Base-by-base conservation (phyloP, 345 rosid genomes). In the Melaleuca quinquenervia region DNA sequence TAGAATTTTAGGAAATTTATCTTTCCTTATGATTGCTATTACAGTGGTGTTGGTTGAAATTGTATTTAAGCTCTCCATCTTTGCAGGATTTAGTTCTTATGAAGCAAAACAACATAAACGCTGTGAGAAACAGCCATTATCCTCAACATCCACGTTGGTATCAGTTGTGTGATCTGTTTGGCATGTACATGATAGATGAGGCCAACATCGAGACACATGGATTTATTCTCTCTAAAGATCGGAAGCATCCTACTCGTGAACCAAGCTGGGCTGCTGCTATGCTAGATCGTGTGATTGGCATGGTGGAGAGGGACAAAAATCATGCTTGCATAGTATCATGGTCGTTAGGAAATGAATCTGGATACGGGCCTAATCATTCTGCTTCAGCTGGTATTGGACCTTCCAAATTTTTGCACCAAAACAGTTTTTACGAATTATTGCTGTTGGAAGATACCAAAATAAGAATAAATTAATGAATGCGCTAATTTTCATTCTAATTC, bases 61-160 rank as follows among this genome's bases (percentile, higher is more conserved):
- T 87, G 75, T 58, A 60, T 83, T n/a, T 32, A 49, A 52, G 54
- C 88, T 83, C 83, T 86, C 56, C 55, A 16, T 48, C 55, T 84
- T 91, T 84, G 52, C 92, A 97, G 99, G 99, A 97, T 92, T 92
- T 97, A 90, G 94, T 95, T 88, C 84, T 94, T 87, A 97, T 97
- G 99, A 97, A 96, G 93, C 94, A 97, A 92, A 90, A 92, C 88
- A 97, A 97, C 90, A 93, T 96, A 48, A 97, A 97, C 75, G 98
- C 98, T 85, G 99, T 97, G 83, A 94, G 99, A 86, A 97, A 97
- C 90, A 94, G 99, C 91, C 99, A 97, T 90, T 97, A 97, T 91
- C 99, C 99, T 83, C 99, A 97, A 84, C 98, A 97, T 90, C 94
- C 98, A 50, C 99, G 98, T 55, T 97, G 99, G 99, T 97, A 97